Evolutionary conservation across 1,139 yeast genomes (phyloP).

Genomic region (Suhomyces yuchorum): DNA sequence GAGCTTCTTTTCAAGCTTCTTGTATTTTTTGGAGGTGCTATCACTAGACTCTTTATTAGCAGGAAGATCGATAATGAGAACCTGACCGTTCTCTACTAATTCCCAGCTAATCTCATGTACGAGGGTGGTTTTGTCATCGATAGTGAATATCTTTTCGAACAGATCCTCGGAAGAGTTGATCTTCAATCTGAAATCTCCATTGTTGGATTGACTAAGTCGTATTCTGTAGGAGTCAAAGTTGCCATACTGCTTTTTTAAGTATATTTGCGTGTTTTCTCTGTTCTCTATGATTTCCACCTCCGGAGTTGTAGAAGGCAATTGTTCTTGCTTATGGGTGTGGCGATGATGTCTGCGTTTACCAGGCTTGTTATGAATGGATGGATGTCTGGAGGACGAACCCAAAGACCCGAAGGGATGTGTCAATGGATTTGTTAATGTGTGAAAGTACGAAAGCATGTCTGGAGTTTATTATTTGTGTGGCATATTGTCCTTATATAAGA

Average conservation of each 20-base stretch:
- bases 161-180: conserved; percentile 30
- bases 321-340: background rate
- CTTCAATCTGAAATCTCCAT: conserved; percentile 11
- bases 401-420: background rate
- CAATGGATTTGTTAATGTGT: background rate
- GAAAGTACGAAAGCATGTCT: background rate
- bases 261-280: conserved; percentile 38
- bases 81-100: background rate
- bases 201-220: conserved; percentile 27
- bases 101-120: conserved; percentile 39
- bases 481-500: background rate
- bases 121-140: conserved; percentile 35
- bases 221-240: conserved; percentile 41
- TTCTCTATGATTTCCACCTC: conserved; percentile 27
- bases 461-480: background rate
- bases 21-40: conserved; percentile 5
- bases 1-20: conserved; percentile 8
- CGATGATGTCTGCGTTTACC: background rate
- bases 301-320: background rate
- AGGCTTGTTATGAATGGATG: background rate
- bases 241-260: conserved; percentile 37
- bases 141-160: conserved; percentile 35
- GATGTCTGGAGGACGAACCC: background rate
- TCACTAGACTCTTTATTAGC: background rate
- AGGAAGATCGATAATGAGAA: conserved; percentile 26